Base-by-base conservation (phyloP, 352 stramenopile species). In the Phytophthora hybrid region DNA sequence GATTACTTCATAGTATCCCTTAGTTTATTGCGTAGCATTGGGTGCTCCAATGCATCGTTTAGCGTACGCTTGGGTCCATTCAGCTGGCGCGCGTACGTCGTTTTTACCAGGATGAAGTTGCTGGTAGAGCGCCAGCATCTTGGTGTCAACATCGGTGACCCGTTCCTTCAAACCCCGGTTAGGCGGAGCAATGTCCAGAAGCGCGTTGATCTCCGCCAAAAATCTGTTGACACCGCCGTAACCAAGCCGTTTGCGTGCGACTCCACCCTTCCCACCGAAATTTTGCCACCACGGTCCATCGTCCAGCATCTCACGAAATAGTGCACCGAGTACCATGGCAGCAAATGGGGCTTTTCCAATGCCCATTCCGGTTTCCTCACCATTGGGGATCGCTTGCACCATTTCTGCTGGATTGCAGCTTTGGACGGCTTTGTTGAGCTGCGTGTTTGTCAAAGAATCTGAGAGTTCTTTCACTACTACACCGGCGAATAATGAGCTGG, bases 201-300 rank as follows among this genome's bases (percentile, higher is more conserved):
- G 65, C 11, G 89, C 76, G 3, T 80, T 76, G 5, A 94, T 62
- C 61, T 96, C 89, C 1, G 79, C 87, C 19, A 93, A 71, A 41
- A 94, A 91, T 58, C 83, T 86, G 78, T 91, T 94, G 31, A 90
- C 59, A 14, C 87, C 89, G 4, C 76, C 81, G 60, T 81, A 90
- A 18, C 87, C 87, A 55, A 93, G 61, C 14, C 72, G 74, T 57
- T 83, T 90, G 47, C 32, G 69, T 77, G 31, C 78, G 64, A 26
- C 76, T 76, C 23, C 53, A 63, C 46, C 63, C 53, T 73, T 79
- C 73, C 55, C 63, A 59, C 41, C 66, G 44, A 91, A 73, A 6
- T 74, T 67, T 46, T 91, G 79, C 84, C 86, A 93, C 86, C 86
- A 93, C 8, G 56, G 31, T 21, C 87, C 84, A 63, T 95, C 83